Evolutionary conservation across 768 basidiomycete genomes (phyloP), one percentile per base, ranked within the genome.

Genomic region (Hemileccinum rubropunctum): DNA sequence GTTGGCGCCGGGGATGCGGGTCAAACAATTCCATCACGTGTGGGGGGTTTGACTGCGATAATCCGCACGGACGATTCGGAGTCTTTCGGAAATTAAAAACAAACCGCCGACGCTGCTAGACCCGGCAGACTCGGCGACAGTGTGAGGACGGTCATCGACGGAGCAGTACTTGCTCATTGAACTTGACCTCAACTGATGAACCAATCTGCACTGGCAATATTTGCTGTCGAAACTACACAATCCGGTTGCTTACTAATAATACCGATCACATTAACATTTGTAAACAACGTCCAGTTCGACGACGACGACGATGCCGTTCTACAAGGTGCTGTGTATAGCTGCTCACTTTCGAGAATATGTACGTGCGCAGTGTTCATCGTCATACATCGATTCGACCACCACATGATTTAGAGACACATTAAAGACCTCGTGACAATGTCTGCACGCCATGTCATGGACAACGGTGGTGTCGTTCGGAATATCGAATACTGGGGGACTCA

Each of bases 221-320:
- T n/a, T n/a, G n/a, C n/a, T n/a, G n/a, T n/a, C n/a, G n/a, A n/a
- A n/a, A n/a, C n/a, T n/a, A n/a, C n/a, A n/a, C n/a, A n/a, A n/a
- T n/a, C 15, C 9, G 23, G 20, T 28, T 30, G 42, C 60, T 61
- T 63, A 64, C 41, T 62, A 38, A 62, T n/a, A n/a, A 23, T 23
- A 23, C 23, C 23, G 6, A 23, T 6, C 23, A 23, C 3, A 3
- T 3, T 23, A 23, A 23, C 23, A 23, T 6, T 41, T 47, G 15
- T n/a, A 40, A 32, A 21, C 2, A 3, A 13, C 21, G 23, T 23
- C 42, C 17, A n/a, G n/a, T n/a, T n/a, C n/a, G n/a, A n/a, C n/a
- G n/a, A n/a, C n/a, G n/a, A n/a, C n/a, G n/a, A n/a, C n/a, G n/a
- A 95, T 95, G 91, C 91, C 91, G 6, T 79, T 93, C 63, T 95